A percentile compares a stretch with the other conserved stretches of the same genome.
phyloP scores from a whole-genome alignment of 169 alveolate species.

The Cryptosporidium muris region DNA sequence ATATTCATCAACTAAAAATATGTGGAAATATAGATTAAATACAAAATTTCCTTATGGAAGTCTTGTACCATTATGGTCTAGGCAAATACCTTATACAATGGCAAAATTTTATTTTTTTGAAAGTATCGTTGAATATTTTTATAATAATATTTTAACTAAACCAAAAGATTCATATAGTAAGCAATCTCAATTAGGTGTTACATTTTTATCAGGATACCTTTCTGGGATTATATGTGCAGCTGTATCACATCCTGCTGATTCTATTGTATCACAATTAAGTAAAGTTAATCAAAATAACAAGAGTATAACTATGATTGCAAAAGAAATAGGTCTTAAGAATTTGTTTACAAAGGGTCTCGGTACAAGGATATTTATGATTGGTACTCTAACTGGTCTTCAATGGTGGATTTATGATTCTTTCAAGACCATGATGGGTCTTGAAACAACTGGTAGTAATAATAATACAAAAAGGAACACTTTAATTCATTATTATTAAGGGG shows the following conservation, averaged over 20 bases:
- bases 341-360: slow-evolving; percentile 87
- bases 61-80: slow-evolving; percentile 91
- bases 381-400: slow-evolving; percentile 97
- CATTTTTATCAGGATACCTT: slow-evolving; percentile 94
- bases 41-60: slow-evolving; percentile 89
- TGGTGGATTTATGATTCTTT: slow-evolving; percentile 98
- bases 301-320: slow-evolving; percentile 1
- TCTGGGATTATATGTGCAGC: slow-evolving; percentile 96
- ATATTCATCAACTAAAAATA: slow-evolving; percentile 81
- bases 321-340: slow-evolving; percentile 77
- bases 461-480: background rate
- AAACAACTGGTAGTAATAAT: slow-evolving; percentile 78
- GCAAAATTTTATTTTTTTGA: slow-evolving; percentile 97
- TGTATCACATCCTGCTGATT: slow-evolving; percentile 98
- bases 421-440: slow-evolving; percentile 85
- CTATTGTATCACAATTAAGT: slow-evolving; percentile 91
- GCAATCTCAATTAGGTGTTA: slow-evolving; percentile 88
- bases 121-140: slow-evolving; percentile 89
- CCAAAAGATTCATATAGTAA: slow-evolving; percentile 89
- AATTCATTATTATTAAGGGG: background rate
- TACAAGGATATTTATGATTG: slow-evolving; percentile 97
- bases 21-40: slow-evolving; percentile 80
- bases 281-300: slow-evolving; percentile 5
- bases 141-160: slow-evolving; percentile 87
- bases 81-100: slow-evolving; percentile 97